Conservation (phyloP, 2,329 filamentous ascomycete species). For the Cercospora nicotianae region DNA sequence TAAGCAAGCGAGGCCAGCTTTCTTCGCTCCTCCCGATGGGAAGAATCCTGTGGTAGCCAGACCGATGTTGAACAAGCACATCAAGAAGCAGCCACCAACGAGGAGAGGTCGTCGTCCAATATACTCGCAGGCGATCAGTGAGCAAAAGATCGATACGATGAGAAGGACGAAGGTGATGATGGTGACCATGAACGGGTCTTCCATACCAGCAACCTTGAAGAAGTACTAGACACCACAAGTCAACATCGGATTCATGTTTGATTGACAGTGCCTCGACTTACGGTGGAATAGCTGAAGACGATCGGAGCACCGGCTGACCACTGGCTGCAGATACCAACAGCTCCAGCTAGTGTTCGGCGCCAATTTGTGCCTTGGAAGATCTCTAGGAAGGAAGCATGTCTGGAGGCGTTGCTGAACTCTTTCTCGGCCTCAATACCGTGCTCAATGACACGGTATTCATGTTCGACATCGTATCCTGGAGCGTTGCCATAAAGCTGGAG, state of each 20-base stretch:
- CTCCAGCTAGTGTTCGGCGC: constrained; percentile 24
- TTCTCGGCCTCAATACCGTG: constrained; percentile 23
- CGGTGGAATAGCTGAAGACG: constrained; percentile 25
- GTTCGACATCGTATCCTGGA: constrained; percentile 20
- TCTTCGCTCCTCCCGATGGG: constrained; percentile 10
- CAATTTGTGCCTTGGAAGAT: constrained; percentile 24
- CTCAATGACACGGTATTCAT: constrained; percentile 24
- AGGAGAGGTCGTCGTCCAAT: constrained; percentile 23
- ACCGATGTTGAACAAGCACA: constrained; percentile 24
- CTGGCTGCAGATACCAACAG: constrained; percentile 25
- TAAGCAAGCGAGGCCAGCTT: constrained; percentile 22
- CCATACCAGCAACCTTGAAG: constrained; percentile 24
- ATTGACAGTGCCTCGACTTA: neutral
- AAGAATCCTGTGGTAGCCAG: constrained; percentile 20
- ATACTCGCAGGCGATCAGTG: constrained; percentile 22
- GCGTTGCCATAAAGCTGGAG: constrained; percentile 20
- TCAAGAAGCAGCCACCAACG: constrained; percentile 20
- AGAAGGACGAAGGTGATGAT: constrained; percentile 42
- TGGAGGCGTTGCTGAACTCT: constrained; percentile 11
- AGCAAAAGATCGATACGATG: constrained; percentile 36
- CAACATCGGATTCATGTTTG: neutral
- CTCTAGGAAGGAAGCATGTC: constrained; percentile 20
- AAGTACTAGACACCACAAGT: constrained; percentile 17
- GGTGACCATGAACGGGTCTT: constrained; percentile 23
- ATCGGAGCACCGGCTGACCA: constrained; percentile 25